Evolutionary conservation across 441 rosid species (phyloP).

Genomic region (Mallotus repandus): DNA sequence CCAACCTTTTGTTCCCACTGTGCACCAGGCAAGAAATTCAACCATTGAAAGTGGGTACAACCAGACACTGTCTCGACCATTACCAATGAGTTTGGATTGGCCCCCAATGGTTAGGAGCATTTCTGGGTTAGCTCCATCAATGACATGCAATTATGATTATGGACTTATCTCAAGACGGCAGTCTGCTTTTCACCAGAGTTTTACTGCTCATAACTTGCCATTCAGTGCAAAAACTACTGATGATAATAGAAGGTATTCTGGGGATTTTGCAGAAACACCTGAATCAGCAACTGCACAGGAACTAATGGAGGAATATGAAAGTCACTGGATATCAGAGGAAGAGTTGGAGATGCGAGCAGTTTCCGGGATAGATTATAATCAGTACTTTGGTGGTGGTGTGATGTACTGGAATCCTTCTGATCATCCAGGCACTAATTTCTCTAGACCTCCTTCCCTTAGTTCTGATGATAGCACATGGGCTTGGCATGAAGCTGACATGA

Average conservation of each 20-base stretch:
- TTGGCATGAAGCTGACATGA: constrained; percentile 97
- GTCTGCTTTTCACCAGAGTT: constrained; percentile 54
- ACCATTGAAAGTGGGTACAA: constrained; percentile 65
- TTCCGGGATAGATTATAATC: constrained; percentile 88
- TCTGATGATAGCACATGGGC: constrained; percentile 99
- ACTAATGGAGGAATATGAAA: constrained; percentile 67
- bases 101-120: constrained; percentile 90
- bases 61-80: constrained; percentile 63
- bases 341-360: constrained; percentile 82
- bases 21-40: constrained; percentile 78
- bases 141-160: constrained; percentile 72
- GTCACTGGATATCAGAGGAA: constrained; percentile 91
- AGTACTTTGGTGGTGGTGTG: constrained; percentile 95
- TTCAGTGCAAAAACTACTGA: constrained; percentile 37
- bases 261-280: constrained; percentile 61
- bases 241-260: constrained; percentile 55
- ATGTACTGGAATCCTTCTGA: constrained; percentile 99
- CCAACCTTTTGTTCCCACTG: constrained; percentile 70
- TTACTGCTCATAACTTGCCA: constrained; percentile 42
- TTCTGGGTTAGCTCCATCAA: constrained; percentile 64
- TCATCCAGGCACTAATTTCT: constrained; percentile 77
- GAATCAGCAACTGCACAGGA: constrained; percentile 57
- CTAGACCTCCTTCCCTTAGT: constrained; percentile 96
- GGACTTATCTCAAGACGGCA: constrained; percentile 60
- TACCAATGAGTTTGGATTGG: constrained; percentile 95